Base-by-base conservation (phyloP, 1,284 basidiomycete species). In the Earliella scabrosa region DNA sequence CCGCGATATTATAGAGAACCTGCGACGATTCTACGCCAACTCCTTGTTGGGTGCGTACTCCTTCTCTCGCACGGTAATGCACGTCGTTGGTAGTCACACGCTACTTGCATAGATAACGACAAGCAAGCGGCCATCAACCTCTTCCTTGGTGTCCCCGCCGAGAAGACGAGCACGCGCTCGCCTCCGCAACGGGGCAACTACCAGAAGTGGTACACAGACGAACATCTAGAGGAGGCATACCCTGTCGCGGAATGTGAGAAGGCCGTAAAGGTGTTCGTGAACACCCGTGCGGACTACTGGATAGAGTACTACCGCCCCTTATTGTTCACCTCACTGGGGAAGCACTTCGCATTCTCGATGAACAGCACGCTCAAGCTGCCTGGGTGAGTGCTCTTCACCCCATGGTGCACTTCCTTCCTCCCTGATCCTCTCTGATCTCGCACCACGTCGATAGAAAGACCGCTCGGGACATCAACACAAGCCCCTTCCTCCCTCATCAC, bases 51-150 rank as follows among this genome's bases (percentile, higher is more conserved):
- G 92, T 91, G 45, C 40, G 73, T 65, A 24, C 39, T 8, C 14
- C 21, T 24, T 41, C 5, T 39, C 21, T 23, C 18, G 3, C 9
- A 34, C 26, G 23, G 21, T 18, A 31, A 20, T 31, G 38, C 4
- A 21, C 2, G 4, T 32, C 53, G 32, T n/a, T n/a, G n/a, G n/a
- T n/a, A n/a, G n/a, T n/a, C n/a, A n/a, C n/a, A n/a, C n/a, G n/a
- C n/a, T n/a, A n/a, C n/a, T n/a, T n/a, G n/a, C n/a, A n/a, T 54
- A 90, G 95, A 99, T 69, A 95, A 94, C 2, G 97, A 99, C 73
- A 99, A 99, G 73, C 97, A 99, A 73, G 85, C 92, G 1, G 95
- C 97, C 0, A 99, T 98, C 71, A 97, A 99, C 71, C 82, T 98
- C 23, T 99, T 99, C 72, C 86, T 99, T 3, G 96, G 97, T 13